Base-by-base conservation (phyloP, 2,329 filamentous ascomycete species). In the Neobulgaria alba region DNA sequence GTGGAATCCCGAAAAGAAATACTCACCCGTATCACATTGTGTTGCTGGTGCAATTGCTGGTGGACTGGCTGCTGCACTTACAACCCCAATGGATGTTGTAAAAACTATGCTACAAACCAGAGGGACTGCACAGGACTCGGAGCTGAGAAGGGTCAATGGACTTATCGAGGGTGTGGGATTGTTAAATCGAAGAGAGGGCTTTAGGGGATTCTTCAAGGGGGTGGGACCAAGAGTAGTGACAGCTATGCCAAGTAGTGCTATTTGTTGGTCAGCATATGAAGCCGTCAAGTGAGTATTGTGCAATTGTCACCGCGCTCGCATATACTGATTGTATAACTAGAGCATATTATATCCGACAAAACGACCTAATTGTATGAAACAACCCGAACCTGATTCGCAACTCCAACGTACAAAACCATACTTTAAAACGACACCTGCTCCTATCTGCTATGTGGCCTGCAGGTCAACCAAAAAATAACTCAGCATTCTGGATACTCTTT, bases 241-340 rank as follows among this genome's bases (percentile, higher is more conserved):
- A 9, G 95, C 92, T 1, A 96, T 96, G 84, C 92, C 92, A 15
- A 95, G 89, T 67, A 98, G 92, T 23, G 92, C 92, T n/a, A 98
- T 98, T 59, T 98, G 92, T 72, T 98, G 92, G 92, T 92, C 77
- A 29, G 77, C 77, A 20, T 82, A 82, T 53, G 77, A 82, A 56
- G 77, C 77, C 48, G 81, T 75, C 53, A 82, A 82, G 77, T 80
- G 64, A 57, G 75, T 66, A 16, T 36, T 20, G 7, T 32, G 16
- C 10, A n/a, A n/a, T n/a, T n/a, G n/a, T n/a, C n/a, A n/a, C n/a
- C n/a, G n/a, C n/a, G n/a, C n/a, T n/a, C n/a, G 8, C 12, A 33
- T 29, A 12, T 31, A 38, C 42, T 51, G 40, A 51, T 14, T 37
- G 17, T n/a, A 29, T 4, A 31, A 32, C 16, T 29, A 78, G 74